Evolutionary conservation across 331 rosid species (phyloP).

Genomic region (Phaseolus coccineus): DNA sequence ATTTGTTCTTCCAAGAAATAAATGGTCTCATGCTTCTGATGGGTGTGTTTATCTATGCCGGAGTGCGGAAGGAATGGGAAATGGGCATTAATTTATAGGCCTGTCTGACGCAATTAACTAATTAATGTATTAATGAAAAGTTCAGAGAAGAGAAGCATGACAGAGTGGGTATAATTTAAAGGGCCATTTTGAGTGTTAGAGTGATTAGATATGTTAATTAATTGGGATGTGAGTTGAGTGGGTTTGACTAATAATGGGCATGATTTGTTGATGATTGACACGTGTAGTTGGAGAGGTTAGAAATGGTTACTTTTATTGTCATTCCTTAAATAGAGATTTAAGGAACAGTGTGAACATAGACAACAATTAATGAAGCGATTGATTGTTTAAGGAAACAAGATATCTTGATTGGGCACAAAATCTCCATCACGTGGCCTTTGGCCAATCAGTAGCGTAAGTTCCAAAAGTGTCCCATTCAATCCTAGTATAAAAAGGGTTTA

Average conservation of each 20-base stretch:
- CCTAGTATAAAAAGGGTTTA: background rate
- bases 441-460: constrained; percentile 43
- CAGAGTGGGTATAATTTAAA: background rate
- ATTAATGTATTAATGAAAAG: background rate
- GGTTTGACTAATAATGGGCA: constrained; percentile 41
- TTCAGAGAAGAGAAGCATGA: background rate
- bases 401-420: constrained; percentile 42
- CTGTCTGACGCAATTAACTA: background rate
- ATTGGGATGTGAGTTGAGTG: background rate
- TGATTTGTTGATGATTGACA: constrained; percentile 56
- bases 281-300: constrained; percentile 45
- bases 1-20: background rate
- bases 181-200: background rate
- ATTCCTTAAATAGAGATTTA: constrained; percentile 19
- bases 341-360: background rate
- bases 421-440: constrained; percentile 57
- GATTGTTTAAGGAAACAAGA: constrained; percentile 57
- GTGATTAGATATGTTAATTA: constrained; percentile 37
- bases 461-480: background rate
- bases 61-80: constrained; percentile 4
- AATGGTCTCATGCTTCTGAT: background rate
- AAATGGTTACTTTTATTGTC: constrained; percentile 12
- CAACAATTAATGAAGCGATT: constrained; percentile 7
- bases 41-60: background rate
- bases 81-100: background rate